These are phyloP conservation scores for Aurinia saxatilis DNA, from an alignment of 345 rosid species.

Conservation along the genomic window DNA sequence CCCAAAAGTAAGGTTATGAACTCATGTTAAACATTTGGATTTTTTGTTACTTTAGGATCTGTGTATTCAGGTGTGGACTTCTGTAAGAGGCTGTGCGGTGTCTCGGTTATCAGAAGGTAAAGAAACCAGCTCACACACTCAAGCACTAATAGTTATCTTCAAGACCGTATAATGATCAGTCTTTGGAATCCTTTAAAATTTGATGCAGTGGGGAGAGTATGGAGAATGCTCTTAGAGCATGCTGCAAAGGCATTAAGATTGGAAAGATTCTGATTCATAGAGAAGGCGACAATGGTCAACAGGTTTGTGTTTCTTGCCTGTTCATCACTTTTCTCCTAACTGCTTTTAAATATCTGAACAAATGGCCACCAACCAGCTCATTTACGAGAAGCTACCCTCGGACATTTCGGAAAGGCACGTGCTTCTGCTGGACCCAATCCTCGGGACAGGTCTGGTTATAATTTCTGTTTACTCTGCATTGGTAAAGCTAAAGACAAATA, in stretches of 20 bases:
- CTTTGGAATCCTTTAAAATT: neutral
- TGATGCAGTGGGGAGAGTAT: conserved; percentile 79
- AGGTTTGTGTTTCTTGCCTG: conserved; percentile 30
- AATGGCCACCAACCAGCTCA: conserved; percentile 47
- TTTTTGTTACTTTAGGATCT: conserved; percentile 43
- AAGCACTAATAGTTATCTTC: neutral
- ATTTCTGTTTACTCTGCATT: neutral
- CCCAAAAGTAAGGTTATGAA: neutral
- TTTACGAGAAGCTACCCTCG: conserved; percentile 76
- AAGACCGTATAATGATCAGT: neutral
- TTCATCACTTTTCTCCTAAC: conserved; percentile 2
- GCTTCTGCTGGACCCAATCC: conserved; percentile 78
- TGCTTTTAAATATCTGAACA: neutral
- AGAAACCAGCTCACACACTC: neutral
- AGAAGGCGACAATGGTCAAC: conserved; percentile 95
- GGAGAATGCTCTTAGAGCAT: conserved; percentile 94
- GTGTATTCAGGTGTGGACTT: conserved; percentile 94
- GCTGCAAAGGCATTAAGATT: conserved; percentile 94
- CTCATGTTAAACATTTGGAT: neutral
- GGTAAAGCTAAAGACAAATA: neutral
- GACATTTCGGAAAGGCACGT: conserved; percentile 92
- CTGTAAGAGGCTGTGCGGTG: conserved; percentile 93
- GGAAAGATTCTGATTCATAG: conserved; percentile 93
- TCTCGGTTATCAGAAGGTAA: conserved; percentile 88
- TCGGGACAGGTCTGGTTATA: conserved; percentile 69